Evolutionary conservation across 192 early-diverging fungal species (phyloP).

Genomic region (Coemansia sp.): DNA sequence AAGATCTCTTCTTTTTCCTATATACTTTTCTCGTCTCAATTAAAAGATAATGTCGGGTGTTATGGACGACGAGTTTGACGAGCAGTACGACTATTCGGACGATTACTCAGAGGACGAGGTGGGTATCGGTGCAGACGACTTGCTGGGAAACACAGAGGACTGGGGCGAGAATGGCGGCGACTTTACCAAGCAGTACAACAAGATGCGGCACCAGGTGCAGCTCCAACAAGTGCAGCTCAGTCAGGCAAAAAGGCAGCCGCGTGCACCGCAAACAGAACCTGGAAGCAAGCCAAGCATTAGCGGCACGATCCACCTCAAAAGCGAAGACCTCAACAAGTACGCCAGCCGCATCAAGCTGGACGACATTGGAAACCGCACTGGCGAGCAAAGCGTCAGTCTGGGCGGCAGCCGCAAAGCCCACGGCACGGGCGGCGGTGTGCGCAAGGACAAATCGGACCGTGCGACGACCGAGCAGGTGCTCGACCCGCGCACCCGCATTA

Average conservation of each 20-base stretch:
- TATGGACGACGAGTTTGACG: not conserved
- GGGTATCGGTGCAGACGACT: constrained; percentile 68
- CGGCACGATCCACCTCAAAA: constrained; percentile 27
- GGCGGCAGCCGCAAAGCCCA: constrained; percentile 48
- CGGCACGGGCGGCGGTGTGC: constrained; percentile 24
- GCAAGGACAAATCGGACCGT: constrained; percentile 90
- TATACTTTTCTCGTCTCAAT: not conserved
- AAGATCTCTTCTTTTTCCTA: not conserved
- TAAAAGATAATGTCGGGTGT: not conserved
- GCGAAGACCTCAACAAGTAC: constrained; percentile 65
- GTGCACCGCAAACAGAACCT: constrained; percentile 11
- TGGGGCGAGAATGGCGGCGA: constrained; percentile 79
- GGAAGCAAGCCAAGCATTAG: constrained; percentile 26
- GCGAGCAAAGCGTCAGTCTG: not conserved
- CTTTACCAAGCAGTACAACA: constrained; percentile 93
- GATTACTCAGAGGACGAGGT: constrained; percentile 40
- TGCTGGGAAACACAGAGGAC: constrained; percentile 80
- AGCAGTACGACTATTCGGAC: constrained; percentile 15
- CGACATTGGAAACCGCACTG: not conserved
- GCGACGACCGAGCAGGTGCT: constrained; percentile 97
- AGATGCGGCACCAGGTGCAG: constrained; percentile 69
- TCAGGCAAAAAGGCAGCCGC: constrained; percentile 9
- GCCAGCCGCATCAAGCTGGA: constrained; percentile 72
- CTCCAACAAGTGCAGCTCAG: constrained; percentile 21
- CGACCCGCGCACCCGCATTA: constrained; percentile 96